These are phyloP conservation scores for Chernovozyma sophiae-reginae DNA, from an alignment of 1,139 yeast genomes.

Conservation along the genomic window DNA sequence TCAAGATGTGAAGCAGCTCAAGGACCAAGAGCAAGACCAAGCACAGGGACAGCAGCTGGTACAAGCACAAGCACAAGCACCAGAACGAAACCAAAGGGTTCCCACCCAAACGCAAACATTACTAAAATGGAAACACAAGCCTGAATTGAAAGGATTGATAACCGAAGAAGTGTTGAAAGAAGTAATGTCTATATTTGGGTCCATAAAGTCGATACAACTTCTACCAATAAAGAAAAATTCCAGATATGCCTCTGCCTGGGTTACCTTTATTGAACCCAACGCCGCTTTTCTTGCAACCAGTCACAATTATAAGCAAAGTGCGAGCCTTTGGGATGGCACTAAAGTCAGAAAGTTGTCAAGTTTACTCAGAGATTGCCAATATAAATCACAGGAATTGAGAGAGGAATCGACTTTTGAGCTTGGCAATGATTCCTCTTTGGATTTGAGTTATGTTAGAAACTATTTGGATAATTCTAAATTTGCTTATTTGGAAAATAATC, in stretches of 20 bases:
- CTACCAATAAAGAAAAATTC: constrained; percentile 13
- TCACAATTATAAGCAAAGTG: constrained; percentile 41
- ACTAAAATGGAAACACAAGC: constrained; percentile 44
- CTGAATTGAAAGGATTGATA: constrained; percentile 29
- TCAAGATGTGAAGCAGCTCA: not conserved
- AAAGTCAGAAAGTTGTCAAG: constrained; percentile 46
- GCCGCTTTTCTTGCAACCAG: constrained; percentile 30
- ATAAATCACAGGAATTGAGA: not conserved
- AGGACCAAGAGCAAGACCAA: constrained; percentile 3
- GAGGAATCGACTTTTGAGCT: not conserved
- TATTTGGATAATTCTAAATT: not conserved
- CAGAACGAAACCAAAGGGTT: not conserved
- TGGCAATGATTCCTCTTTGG: not conserved
- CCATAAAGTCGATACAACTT: constrained; percentile 18
- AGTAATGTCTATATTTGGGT: constrained; percentile 48
- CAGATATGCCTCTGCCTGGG: constrained; percentile 36
- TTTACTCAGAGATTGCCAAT: constrained; percentile 33
- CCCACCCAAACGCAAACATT: constrained; percentile 8
- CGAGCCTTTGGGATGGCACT: constrained; percentile 45
- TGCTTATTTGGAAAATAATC: not conserved
- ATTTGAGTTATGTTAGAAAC: not conserved
- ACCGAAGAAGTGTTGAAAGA: constrained; percentile 27
- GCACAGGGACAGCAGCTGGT: constrained; percentile 11
- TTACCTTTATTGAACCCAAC: constrained; percentile 23
- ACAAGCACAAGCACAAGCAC: not conserved